phyloP scores from a whole-genome alignment of 2,329 filamentous ascomycete genomes.

The Penicillium sp. region DNA sequence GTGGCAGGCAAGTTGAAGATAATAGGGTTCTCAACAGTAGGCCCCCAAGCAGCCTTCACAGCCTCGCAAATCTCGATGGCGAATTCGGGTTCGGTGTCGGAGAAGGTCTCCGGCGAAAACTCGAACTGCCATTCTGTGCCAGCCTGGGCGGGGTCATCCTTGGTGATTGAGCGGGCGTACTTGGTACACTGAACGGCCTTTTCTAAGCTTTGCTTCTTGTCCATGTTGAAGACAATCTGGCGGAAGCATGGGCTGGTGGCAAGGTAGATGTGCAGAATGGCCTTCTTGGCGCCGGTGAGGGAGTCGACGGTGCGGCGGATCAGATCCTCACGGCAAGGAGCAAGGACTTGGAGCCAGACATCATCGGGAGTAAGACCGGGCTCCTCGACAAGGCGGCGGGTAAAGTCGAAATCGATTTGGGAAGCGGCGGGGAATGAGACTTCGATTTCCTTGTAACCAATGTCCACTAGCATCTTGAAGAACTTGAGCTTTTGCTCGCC shows the following conservation, averaged over 20 bases:
- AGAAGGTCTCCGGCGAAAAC: conserved; percentile 66
- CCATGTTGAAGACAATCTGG: conserved; percentile 83
- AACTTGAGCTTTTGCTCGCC: conserved; percentile 93
- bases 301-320: conserved; percentile 88
- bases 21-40: conserved; percentile 73
- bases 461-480: conserved; percentile 88
- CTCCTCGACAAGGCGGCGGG: conserved; percentile 79
- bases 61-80: conserved; percentile 82
- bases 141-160: conserved; percentile 62
- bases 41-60: conserved; percentile 91
- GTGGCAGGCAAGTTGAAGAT: conserved; percentile 98
- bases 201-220: conserved; percentile 75
- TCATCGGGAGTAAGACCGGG: conserved; percentile 82
- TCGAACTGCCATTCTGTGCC: conserved; percentile 58
- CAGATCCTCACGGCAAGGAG: conserved; percentile 86
- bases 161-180: conserved; percentile 85
- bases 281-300: conserved; percentile 85
- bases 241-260: conserved; percentile 96
- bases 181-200: conserved; percentile 83
- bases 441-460: conserved; percentile 98
- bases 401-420: conserved; percentile 95
- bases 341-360: conserved; percentile 87
- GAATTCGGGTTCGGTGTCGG: conserved; percentile 82
- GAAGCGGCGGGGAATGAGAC: conserved; percentile 94
- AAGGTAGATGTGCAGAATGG: conserved; percentile 91